These are phyloP conservation scores for Spergularia bocconei DNA, from an alignment of 148 eudicot species.

Conservation along the genomic window DNA sequence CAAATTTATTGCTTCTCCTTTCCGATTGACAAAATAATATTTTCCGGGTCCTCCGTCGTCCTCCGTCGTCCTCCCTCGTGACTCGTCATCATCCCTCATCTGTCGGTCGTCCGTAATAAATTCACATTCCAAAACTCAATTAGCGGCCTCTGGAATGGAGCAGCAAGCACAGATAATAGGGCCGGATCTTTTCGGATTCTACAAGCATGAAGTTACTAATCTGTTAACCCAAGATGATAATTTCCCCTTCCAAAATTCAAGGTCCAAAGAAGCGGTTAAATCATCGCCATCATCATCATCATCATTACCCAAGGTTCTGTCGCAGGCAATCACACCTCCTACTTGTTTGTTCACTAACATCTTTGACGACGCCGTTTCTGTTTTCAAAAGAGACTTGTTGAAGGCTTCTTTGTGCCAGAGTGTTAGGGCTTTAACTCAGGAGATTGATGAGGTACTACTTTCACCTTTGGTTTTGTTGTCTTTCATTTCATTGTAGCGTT, in stretches of 20 bases:
- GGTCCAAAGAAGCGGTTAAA: conserved; percentile 24
- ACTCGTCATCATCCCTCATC: too few relatives aligned
- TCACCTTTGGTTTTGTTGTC: not conserved
- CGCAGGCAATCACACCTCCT: conserved; percentile 9
- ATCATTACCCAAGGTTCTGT: not conserved
- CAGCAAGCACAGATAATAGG: conserved; percentile 30
- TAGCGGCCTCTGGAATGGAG: conserved; percentile 16
- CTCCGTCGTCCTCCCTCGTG: too few relatives aligned
- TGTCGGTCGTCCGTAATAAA: too few relatives aligned
- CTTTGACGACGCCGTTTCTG: conserved; percentile 43
- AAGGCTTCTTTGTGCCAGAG: conserved; percentile 50
- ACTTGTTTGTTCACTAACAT: conserved; percentile 39
- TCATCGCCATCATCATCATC: not conserved
- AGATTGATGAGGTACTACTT: conserved; percentile 64
- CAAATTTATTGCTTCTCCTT: too few relatives aligned
- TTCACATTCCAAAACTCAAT: too few relatives aligned
- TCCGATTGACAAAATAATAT: too few relatives aligned
- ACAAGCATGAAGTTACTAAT: conserved; percentile 37
- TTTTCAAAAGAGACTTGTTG: conserved; percentile 45
- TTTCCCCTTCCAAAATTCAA: conserved; percentile 28
- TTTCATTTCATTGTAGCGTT: not conserved
- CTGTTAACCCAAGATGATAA: conserved; percentile 43
- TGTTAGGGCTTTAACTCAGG: conserved; percentile 44
- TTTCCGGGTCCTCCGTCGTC: too few relatives aligned
- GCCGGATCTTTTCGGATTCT: conserved; percentile 64